phyloP scores from a whole-genome alignment of 2,329 filamentous ascomycete species.

The Westerdykella aurantiaca region DNA sequence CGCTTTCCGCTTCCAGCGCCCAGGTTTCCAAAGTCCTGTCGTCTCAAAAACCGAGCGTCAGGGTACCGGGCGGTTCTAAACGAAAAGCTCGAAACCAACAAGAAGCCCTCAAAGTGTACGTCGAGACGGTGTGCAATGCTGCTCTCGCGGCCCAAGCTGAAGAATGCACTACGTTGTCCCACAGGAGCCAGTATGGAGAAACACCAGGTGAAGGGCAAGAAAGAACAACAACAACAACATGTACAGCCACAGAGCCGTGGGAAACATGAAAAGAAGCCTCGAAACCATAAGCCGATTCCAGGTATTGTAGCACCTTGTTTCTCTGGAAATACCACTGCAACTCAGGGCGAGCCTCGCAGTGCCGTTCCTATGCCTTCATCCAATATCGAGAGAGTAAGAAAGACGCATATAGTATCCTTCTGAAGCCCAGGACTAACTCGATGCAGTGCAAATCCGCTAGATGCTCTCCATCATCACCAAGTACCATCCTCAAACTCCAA shows the following conservation, averaged over 20 bases:
- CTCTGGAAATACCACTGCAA: neutral
- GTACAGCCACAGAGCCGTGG: neutral
- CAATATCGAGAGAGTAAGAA: too few species aligned
- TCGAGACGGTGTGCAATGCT: slow-evolving; percentile 39
- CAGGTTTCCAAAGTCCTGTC: slow-evolving; percentile 41
- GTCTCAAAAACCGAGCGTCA: slow-evolving; percentile 47
- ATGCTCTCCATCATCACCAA: neutral
- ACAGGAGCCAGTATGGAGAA: slow-evolving; percentile 28
- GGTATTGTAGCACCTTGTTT: neutral
- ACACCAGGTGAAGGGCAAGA: slow-evolving; percentile 20
- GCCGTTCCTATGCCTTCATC: neutral
- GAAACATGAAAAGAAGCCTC: slow-evolving; percentile 9
- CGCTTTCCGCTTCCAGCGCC: slow-evolving; percentile 43
- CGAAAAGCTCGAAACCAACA: slow-evolving; percentile 41
- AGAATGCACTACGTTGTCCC: slow-evolving; percentile 5
- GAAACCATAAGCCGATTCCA: slow-evolving; percentile 10
- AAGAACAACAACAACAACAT: slow-evolving; percentile 18
- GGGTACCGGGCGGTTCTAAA: slow-evolving; percentile 48
- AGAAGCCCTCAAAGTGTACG: slow-evolving; percentile 42
- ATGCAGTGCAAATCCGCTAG: slow-evolving; percentile 12
- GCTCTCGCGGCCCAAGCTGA: slow-evolving; percentile 17
- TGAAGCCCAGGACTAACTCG: slow-evolving; percentile 11
- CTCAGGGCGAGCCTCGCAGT: neutral
- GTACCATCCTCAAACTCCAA: neutral
- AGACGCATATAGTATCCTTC: neutral